Conservation (phyloP, 768 basidiomycete species). For the Lentinula raphanica region DNA sequence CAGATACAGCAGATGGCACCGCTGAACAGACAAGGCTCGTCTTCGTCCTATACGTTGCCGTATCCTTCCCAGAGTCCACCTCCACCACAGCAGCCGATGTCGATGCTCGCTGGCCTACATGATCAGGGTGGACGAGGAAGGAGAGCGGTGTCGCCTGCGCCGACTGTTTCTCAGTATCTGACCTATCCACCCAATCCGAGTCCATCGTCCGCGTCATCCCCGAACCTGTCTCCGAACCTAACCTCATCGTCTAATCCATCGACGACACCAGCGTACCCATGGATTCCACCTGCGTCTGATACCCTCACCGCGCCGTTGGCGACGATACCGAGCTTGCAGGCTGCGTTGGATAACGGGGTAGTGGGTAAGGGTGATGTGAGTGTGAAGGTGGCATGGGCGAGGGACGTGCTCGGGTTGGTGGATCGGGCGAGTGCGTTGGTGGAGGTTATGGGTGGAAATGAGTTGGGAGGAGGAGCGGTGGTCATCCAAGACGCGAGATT, state of each 20-base stretch:
- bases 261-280: too few species aligned
- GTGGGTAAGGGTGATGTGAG: too few species aligned
- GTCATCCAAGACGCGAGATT: conserved; percentile 57
- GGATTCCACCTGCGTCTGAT: too few species aligned
- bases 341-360: conserved; percentile 40
- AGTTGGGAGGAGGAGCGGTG: too few species aligned
- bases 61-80: background rate
- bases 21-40: too few species aligned
- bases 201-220: conserved; percentile 26
- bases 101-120: too few species aligned
- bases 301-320: conserved; percentile 72
- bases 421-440: conserved; percentile 45
- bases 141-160: background rate
- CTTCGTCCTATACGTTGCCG: background rate
- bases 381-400: conserved; percentile 69
- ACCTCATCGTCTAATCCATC: too few species aligned
- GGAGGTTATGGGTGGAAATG: too few species aligned
- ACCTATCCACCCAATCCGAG: background rate
- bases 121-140: background rate
- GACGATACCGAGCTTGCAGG: conserved; percentile 51
- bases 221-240: too few species aligned
- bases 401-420: conserved; percentile 78
- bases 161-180: background rate
- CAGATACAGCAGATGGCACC: too few species aligned
- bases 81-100: too few species aligned